Base-by-base conservation (phyloP, 176 grass and related monocot species). In the Cenchrus fungigraminus region DNA sequence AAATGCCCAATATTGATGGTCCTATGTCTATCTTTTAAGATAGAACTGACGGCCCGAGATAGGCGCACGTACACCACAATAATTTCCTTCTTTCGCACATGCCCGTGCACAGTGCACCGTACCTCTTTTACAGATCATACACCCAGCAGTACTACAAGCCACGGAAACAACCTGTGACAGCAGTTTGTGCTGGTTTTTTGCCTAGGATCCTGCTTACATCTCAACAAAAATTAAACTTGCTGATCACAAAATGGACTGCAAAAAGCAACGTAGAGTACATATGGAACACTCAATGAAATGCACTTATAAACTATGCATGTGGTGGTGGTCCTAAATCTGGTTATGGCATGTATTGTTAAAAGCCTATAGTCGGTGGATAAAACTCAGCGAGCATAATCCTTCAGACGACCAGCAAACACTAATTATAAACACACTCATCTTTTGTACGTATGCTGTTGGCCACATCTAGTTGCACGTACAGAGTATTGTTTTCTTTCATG, bases 391-490 rank as follows among this genome's bases (percentile, higher is more conserved):
- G 19, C 29, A 37, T 70, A 68, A 81, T 44, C 32, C 54, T 17
- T 65, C 78, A 68, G 78, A 10, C 8, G 31, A 56, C 31, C 65
- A 50, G 15, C 37, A 40, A 32, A 15, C 54, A 40, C 37, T 40
- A 40, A 40, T 53, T 15, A 12, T 40, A 68, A 57, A 70, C 51
- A 22, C 65, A 43, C 65, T 44, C 65, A 45, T 44, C 65, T 69
- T 68, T 70, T 81, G 79, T 57, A 81, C 17, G 16, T 25, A 67
- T 56, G 72, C 65, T 61, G 54, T 61, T 81, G 82, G 77, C 55
- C 71, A 54, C 75, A 42, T 44, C 62, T 63, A 69, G 82, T 63
- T 76, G 82, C 87, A 89, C 82, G 77, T 76, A 81, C 53, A 52
- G 11, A 25, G 22, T n/a, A 66, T 70, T 82, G 85, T 31, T 76